A percentile compares a stretch with the other conserved stretches of the same genome.
Evolutionary conservation across 805 yeast species (phyloP).

Genomic region (Zygosaccharomyces rouxii): DNA sequence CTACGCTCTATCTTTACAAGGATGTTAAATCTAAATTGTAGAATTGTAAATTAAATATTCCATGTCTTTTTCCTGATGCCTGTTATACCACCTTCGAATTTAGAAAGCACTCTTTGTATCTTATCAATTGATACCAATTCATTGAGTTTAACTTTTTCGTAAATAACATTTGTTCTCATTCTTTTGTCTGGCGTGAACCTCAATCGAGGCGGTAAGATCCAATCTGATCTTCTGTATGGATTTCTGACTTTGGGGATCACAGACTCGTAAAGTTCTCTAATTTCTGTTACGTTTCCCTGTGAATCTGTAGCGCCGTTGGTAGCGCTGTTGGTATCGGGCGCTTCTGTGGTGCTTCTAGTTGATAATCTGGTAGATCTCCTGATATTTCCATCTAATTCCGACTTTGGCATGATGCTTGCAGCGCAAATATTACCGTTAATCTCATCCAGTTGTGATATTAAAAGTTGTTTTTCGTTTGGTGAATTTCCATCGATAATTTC

Average conservation of each 20-base stretch:
- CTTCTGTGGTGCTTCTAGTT: constrained; percentile 13
- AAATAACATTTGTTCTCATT: constrained; percentile 30
- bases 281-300: constrained; percentile 9
- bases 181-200: constrained; percentile 34
- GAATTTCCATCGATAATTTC: not conserved
- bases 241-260: constrained; percentile 27
- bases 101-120: constrained; percentile 27
- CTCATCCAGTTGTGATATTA: not conserved
- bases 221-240: constrained; percentile 35
- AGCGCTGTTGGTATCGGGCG: not conserved
- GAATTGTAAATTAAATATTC: not conserved
- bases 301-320: constrained; percentile 6
- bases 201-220: constrained; percentile 31
- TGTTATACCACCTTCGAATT: constrained; percentile 35
- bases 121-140: constrained; percentile 25
- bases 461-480: not conserved
- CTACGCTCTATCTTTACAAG: constrained; percentile 31
- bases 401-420: constrained; percentile 16
- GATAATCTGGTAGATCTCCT: constrained; percentile 30
- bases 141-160: constrained; percentile 30
- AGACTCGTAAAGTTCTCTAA: constrained; percentile 30
- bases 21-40: not conserved
- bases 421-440: constrained; percentile 18
- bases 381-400: constrained; percentile 12
- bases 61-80: constrained; percentile 29